Conservation (phyloP, 1,139 yeast species). For the Lodderomyces orthopsilosis region DNA sequence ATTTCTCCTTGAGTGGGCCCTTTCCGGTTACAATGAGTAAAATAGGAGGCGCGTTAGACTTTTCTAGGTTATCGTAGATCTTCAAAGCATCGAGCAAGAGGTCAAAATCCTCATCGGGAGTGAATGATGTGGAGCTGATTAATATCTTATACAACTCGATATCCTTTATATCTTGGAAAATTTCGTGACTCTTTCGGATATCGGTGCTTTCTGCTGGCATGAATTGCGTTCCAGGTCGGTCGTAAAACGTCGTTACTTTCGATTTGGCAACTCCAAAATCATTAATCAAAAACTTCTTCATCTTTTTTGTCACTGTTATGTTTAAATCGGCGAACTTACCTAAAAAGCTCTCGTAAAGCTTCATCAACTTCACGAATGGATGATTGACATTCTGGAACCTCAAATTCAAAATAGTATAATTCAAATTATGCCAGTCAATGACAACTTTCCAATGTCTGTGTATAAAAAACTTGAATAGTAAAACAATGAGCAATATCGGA, state of each 20-base stretch:
- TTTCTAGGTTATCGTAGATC: slow-evolving; percentile 45
- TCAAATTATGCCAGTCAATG: slow-evolving; percentile 96
- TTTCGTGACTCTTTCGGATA: slow-evolving; percentile 13
- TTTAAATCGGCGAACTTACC: slow-evolving; percentile 61
- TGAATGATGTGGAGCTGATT: slow-evolving; percentile 87
- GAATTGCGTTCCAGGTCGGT: slow-evolving; percentile 73
- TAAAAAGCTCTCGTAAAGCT: slow-evolving; percentile 54
- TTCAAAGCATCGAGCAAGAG: slow-evolving; percentile 68
- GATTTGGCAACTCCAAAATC: slow-evolving; percentile 49
- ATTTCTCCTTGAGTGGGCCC: slow-evolving; percentile 71
- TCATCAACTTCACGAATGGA: slow-evolving; percentile 61
- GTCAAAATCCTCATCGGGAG: slow-evolving; percentile 89
- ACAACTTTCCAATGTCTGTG: slow-evolving; percentile 63
- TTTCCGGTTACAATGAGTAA: slow-evolving; percentile 85
- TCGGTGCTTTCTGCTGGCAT: slow-evolving; percentile 12
- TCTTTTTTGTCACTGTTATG: slow-evolving; percentile 74
- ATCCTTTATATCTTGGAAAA: slow-evolving; percentile 36
- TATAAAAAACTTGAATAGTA: slow-evolving; percentile 51
- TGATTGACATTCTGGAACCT: slow-evolving; percentile 54
- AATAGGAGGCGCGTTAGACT: slow-evolving; percentile 45
- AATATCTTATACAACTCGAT: slow-evolving; percentile 54
- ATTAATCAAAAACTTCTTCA: slow-evolving; percentile 58
- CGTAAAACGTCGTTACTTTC: slow-evolving; percentile 54
- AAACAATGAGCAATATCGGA: slow-evolving; percentile 69
- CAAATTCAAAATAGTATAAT: slow-evolving; percentile 76